phyloP scores from a whole-genome alignment of 441 rosid genomes.

The Eutrema salsugineum region DNA sequence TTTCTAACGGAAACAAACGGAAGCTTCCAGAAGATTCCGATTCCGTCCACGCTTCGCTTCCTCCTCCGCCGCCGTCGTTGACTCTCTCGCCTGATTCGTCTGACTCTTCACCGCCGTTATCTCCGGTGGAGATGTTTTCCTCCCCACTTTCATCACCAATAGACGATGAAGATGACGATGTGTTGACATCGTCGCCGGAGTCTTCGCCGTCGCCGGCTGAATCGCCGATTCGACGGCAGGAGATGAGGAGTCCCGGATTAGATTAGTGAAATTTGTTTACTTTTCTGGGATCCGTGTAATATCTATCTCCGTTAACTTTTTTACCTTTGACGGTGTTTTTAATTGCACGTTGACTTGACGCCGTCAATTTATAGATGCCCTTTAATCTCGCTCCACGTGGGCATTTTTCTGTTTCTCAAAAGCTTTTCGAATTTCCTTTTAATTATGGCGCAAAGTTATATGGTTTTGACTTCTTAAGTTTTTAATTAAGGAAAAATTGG shows the following conservation, averaged over 20 bases:
- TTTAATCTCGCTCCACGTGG: slow-evolving; percentile 23
- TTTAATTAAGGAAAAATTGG: background rate
- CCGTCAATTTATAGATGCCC: slow-evolving; percentile 30
- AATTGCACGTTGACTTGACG: slow-evolving; percentile 36
- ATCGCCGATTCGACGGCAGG: slow-evolving; percentile 29
- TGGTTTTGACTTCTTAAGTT: background rate
- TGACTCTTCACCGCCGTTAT: slow-evolving; percentile 37
- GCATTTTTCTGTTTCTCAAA: background rate
- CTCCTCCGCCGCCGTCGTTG: slow-evolving; percentile 30
- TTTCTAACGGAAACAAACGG: slow-evolving; percentile 41
- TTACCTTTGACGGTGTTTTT: slow-evolving; percentile 28
- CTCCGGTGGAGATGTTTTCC: slow-evolving; percentile 35
- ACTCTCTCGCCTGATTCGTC: slow-evolving; percentile 34
- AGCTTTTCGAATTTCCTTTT: slow-evolving; percentile 4
- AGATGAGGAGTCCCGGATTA: slow-evolving; percentile 30
- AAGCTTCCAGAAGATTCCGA: slow-evolving; percentile 42
- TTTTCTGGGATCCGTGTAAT: slow-evolving; percentile 26
- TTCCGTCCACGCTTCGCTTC: slow-evolving; percentile 29
- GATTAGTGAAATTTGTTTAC: slow-evolving; percentile 17
- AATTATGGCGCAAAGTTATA: background rate
- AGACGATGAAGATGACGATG: slow-evolving; percentile 15
- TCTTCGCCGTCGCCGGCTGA: slow-evolving; percentile 8
- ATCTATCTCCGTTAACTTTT: slow-evolving; percentile 30
- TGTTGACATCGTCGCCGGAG: slow-evolving; percentile 7
- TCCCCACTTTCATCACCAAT: background rate